Conservation (phyloP, 306 rosid genomes). For the Vigna nakashimae region DNA sequence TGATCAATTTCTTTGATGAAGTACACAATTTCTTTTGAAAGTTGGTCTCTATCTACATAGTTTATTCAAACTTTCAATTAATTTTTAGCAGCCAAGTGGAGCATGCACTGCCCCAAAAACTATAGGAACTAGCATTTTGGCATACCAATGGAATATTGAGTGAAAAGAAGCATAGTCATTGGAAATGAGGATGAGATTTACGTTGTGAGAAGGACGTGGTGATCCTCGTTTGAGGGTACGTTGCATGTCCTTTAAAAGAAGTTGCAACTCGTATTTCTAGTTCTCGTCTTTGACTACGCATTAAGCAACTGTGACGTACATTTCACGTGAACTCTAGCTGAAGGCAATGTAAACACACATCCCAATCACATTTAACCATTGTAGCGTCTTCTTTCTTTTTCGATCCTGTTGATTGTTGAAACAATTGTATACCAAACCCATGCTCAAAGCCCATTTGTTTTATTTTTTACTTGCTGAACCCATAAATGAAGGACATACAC, state of each 20-base stretch:
- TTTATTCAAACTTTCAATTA: background rate
- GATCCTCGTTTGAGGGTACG: background rate
- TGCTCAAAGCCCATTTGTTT: background rate
- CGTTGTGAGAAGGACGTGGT: background rate
- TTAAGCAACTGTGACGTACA: background rate
- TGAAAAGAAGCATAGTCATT: background rate
- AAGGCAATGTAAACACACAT: background rate
- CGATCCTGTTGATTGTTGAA: background rate
- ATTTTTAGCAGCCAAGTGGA: background rate
- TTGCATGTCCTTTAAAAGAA: background rate
- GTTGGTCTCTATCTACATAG: background rate
- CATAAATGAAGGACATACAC: no score
- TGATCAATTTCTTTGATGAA: slow-evolving; percentile 12
- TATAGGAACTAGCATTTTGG: background rate
- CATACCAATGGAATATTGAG: slow-evolving; percentile 13
- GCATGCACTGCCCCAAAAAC: background rate
- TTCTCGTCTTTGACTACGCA: background rate
- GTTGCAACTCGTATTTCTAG: slow-evolving; percentile 2
- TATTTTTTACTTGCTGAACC: no score
- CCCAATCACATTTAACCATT: background rate
- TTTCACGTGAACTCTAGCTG: background rate
- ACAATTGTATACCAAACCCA: background rate
- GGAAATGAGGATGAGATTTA: background rate
- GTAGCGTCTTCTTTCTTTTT: background rate
- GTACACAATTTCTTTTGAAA: background rate